A percentile compares a stretch with the other conserved stretches of the same genome.
Conservation (phyloP, 345 rosid genomes). For the Rhizophora mangle region DNA sequence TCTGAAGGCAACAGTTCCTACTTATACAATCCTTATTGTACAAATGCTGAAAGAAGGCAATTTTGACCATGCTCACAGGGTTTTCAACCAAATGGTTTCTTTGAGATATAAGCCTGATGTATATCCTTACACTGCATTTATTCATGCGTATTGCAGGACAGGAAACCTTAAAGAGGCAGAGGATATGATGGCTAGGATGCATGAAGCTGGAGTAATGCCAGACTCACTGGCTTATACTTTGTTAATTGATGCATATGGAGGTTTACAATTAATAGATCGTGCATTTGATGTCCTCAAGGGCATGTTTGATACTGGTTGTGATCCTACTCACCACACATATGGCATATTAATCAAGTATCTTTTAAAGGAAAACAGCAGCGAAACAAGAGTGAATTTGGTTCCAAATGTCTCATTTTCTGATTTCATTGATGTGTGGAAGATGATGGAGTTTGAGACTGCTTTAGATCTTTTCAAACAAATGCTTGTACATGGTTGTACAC, state of each 20-base stretch:
- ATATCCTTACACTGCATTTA: constrained; percentile 65
- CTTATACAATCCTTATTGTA: constrained; percentile 70
- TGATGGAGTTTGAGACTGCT: constrained; percentile 51
- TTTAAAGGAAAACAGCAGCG: constrained; percentile 28
- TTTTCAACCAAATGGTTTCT: constrained; percentile 51
- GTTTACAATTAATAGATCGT: constrained; percentile 44
- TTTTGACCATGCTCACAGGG: constrained; percentile 48
- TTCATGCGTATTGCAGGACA: constrained; percentile 56
- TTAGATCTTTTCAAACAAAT: constrained; percentile 59
- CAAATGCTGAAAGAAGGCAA: constrained; percentile 58
- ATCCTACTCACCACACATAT: constrained; percentile 72
- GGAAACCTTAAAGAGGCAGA: constrained; percentile 74
- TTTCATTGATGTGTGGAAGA: constrained; percentile 50
- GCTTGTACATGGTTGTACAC: constrained; percentile 56
- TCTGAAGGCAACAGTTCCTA: constrained; percentile 50
- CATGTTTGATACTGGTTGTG: constrained; percentile 71
- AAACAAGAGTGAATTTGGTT: constrained; percentile 28
- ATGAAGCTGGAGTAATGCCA: constrained; percentile 54
- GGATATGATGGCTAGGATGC: constrained; percentile 58
- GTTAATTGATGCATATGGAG: constrained; percentile 63
- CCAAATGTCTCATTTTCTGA: constrained; percentile 25
- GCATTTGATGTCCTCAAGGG: constrained; percentile 76
- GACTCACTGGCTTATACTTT: constrained; percentile 62
- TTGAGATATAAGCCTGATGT: constrained; percentile 64
- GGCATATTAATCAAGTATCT: constrained; percentile 59